phyloP scores from a whole-genome alignment of 345 rosid genomes.

The Gossypium sturtianum region DNA sequence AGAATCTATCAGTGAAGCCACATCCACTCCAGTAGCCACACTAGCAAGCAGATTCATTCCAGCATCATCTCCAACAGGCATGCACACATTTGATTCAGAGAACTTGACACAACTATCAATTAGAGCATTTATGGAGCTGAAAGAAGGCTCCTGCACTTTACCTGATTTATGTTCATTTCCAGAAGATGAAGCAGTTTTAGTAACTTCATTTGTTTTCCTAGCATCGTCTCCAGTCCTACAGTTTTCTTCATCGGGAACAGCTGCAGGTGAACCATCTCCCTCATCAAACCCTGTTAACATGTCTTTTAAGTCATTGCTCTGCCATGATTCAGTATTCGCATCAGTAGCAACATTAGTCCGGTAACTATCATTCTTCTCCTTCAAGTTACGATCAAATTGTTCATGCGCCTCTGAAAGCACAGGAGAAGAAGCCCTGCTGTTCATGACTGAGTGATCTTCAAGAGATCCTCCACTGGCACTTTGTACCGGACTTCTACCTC shows the following conservation, averaged over 20 bases:
- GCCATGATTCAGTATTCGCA: conserved; percentile 52
- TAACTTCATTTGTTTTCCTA: conserved; percentile 32
- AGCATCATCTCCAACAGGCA: conserved; percentile 62
- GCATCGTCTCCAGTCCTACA: conserved; percentile 33
- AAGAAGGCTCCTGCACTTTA: conserved; percentile 50
- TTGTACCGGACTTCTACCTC: conserved; percentile 66
- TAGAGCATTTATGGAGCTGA: conserved; percentile 72
- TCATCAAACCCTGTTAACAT: conserved; percentile 36
- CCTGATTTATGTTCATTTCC: conserved; percentile 41
- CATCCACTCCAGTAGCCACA: conserved; percentile 61
- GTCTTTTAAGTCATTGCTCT: conserved; percentile 56
- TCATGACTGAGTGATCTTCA: conserved; percentile 41
- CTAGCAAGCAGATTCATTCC: conserved; percentile 53
- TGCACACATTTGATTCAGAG: conserved; percentile 49
- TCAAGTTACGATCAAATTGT: conserved; percentile 29
- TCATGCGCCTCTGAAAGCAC: conserved; percentile 51
- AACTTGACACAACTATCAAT: conserved; percentile 81
- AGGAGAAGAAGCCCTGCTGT: conserved; percentile 42
- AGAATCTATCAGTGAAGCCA: conserved; percentile 46
- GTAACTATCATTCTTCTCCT: conserved; percentile 40
- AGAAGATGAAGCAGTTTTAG: conserved; percentile 33
- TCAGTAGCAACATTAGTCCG: conserved; percentile 35
- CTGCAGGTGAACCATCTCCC: conserved; percentile 43
- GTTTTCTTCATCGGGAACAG: conserved; percentile 39
- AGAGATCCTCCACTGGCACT: conserved; percentile 58